Percentiles rank a stretch among this genome's conserved stretches.
Evolutionary conservation across 108 stramenopile species (phyloP).

Genomic region (Epipyxis sp.): DNA sequence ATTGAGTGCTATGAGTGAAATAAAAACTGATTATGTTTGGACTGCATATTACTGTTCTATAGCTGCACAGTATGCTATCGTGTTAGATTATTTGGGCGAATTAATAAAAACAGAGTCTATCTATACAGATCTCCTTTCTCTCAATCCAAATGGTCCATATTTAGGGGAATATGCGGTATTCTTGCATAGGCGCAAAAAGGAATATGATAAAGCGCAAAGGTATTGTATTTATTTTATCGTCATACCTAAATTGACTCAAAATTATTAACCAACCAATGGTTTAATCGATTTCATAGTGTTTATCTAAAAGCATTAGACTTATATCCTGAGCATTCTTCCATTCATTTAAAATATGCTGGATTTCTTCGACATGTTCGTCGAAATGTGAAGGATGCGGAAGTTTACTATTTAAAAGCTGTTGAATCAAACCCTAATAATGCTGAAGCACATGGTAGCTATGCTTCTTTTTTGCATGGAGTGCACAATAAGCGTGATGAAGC

Average conservation of each 20-base stretch:
- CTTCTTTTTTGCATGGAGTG: slow-evolving; percentile 51
- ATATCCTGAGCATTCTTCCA: slow-evolving; percentile 1
- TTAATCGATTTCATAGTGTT: too few species aligned
- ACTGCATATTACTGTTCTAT: not conserved
- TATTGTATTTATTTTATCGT: too few species aligned
- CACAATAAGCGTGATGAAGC: slow-evolving; percentile 12
- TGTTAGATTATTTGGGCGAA: not conserved
- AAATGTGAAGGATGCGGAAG: slow-evolving; percentile 41
- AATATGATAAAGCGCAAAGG: slow-evolving; percentile 21
- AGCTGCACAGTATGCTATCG: not conserved
- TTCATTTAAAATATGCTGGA: slow-evolving; percentile 37
- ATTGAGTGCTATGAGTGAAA: not conserved
- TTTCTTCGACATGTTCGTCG: slow-evolving; percentile 29
- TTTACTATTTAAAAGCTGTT: slow-evolving; percentile 36
- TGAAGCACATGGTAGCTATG: slow-evolving; percentile 48
- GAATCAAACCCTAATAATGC: slow-evolving; percentile 28
- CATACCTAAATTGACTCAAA: too few species aligned
- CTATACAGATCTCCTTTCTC: not conserved
- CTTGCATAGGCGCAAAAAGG: not conserved
- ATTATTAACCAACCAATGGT: too few species aligned
- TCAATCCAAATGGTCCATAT: not conserved
- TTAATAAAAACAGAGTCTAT: not conserved
- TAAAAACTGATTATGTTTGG: not conserved
- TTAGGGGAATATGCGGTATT: slow-evolving; percentile 29
- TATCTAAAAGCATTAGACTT: slow-evolving; percentile 10